phyloP scores from a whole-genome alignment of 352 stramenopile genomes.

The Pilasporangium apinafurcum region DNA sequence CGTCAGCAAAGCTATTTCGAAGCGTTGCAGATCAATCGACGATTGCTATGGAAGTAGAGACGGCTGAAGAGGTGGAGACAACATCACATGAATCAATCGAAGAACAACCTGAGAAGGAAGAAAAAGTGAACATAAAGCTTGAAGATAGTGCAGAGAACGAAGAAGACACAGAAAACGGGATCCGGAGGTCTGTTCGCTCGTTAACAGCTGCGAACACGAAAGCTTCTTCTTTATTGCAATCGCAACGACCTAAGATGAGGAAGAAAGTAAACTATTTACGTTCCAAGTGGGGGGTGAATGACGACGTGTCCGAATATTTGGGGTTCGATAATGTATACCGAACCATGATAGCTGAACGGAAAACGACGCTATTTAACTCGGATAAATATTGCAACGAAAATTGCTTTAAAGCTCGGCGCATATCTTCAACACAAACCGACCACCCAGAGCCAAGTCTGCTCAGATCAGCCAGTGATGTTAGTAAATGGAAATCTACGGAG shows the following conservation, averaged over 20 bases:
- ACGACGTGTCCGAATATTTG: constrained; percentile 54
- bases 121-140: neutral
- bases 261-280: constrained; percentile 23
- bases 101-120: neutral
- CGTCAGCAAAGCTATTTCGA: constrained; percentile 21
- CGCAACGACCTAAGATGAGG: constrained; percentile 15
- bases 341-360: constrained; percentile 23
- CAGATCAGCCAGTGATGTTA: neutral
- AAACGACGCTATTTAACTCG: constrained; percentile 11
- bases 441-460: neutral
- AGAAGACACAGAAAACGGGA: constrained; percentile 4
- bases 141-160: constrained; percentile 5
- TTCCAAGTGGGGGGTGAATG: constrained; percentile 14
- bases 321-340: constrained; percentile 40
- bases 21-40: constrained; percentile 2
- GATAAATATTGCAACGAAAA: constrained; percentile 17
- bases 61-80: neutral
- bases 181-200: constrained; percentile 33
- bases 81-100: neutral
- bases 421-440: too few species aligned
- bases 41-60: neutral
- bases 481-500: constrained; percentile 35
- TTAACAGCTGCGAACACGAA: constrained; percentile 52
- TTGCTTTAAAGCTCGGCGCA: constrained; percentile 19
- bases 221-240: constrained; percentile 27